A percentile compares a stretch with the other conserved stretches of the same genome.
Evolutionary conservation across 441 rosid species (phyloP).

Genomic region (Populus hybrid): DNA sequence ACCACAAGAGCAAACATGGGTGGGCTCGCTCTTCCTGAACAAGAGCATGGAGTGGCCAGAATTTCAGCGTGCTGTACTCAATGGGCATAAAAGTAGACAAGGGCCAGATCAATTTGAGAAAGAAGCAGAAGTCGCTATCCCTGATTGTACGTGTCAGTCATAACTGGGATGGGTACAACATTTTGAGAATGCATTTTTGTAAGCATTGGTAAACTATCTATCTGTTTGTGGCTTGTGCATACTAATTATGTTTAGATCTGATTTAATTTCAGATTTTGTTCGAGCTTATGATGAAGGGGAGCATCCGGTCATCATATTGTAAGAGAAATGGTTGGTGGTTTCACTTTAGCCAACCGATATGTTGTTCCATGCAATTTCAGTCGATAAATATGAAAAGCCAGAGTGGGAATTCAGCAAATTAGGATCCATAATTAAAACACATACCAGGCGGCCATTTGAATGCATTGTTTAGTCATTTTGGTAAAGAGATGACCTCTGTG

Average conservation of each 20-base stretch:
- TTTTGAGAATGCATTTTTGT: neutral
- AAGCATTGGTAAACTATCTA: neutral
- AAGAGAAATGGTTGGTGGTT: neutral
- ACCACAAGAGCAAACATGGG: conserved; percentile 94
- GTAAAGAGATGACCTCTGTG: too few species aligned
- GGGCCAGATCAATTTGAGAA: conserved; percentile 82
- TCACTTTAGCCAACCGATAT: neutral
- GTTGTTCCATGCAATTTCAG: neutral
- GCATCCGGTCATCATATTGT: neutral
- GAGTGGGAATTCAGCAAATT: neutral
- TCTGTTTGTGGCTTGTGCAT: neutral
- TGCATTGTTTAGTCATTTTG: too few species aligned
- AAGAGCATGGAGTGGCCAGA: conserved; percentile 75
- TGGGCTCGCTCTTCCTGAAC: conserved; percentile 82
- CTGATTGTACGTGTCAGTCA: conserved; percentile 82
- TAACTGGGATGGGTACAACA: conserved; percentile 5
- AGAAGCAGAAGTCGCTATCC: conserved; percentile 82
- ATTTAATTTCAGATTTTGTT: neutral
- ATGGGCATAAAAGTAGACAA: conserved; percentile 84
- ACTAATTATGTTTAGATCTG: neutral
- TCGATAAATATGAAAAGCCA: neutral
- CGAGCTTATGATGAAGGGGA: neutral
- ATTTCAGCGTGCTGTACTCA: conserved; percentile 65
- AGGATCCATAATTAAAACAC: neutral
- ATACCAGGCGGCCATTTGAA: neutral